phyloP scores from a whole-genome alignment of 2,329 filamentous ascomycete species.

The Lecanoromycetidae sp. region DNA sequence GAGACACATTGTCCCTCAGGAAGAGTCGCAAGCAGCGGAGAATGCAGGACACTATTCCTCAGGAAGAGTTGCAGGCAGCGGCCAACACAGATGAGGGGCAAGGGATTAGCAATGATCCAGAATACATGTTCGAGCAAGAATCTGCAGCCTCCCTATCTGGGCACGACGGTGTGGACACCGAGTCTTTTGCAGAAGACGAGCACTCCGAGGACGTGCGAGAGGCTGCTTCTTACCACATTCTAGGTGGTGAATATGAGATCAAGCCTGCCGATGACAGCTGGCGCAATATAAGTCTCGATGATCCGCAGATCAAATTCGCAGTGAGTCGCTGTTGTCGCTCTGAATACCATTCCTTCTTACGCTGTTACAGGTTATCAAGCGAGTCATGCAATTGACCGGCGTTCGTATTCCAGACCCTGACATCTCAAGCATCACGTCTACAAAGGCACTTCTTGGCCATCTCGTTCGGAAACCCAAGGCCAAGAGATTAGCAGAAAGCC shows the following conservation, averaged over 20 bases:
- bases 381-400: conserved; percentile 69
- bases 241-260: background rate
- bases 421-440: conserved; percentile 45
- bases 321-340: conserved; percentile 39
- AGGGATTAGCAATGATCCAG: no score
- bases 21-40: no score
- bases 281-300: conserved; percentile 45
- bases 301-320: conserved; percentile 56
- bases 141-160: no score
- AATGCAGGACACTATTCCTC: background rate
- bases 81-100: background rate
- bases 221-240: background rate
- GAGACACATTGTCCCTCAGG: no score
- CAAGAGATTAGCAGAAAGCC: conserved; percentile 49
- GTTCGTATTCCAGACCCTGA: conserved; percentile 59
- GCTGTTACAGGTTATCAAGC: conserved; percentile 59
- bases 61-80: background rate
- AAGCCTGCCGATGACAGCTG: conserved; percentile 29
- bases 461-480: conserved; percentile 33
- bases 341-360: background rate
- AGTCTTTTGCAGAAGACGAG: background rate
- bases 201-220: background rate
- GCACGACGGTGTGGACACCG: no score
- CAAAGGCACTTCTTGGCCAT: conserved; percentile 43
- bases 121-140: no score